These are phyloP conservation scores for Pythium myriotylum DNA, from an alignment of 352 stramenopile species.

Conservation along the genomic window DNA sequence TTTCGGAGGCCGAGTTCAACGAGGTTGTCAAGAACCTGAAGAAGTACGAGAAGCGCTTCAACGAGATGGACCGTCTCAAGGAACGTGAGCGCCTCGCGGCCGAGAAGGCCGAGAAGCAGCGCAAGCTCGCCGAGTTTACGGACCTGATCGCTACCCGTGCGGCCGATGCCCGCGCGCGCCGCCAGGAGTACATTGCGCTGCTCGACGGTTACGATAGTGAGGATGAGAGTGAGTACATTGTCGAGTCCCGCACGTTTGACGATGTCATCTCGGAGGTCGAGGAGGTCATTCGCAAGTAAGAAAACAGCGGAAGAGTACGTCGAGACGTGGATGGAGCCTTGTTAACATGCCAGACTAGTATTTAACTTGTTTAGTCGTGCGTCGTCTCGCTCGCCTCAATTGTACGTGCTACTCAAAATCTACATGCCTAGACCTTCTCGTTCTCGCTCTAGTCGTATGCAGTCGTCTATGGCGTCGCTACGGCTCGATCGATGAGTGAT, in stretches of 20 bases:
- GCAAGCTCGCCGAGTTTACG: slow-evolving; percentile 69
- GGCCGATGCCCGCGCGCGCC: slow-evolving; percentile 28
- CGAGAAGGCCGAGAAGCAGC: slow-evolving; percentile 72
- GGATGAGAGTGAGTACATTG: slow-evolving; percentile 84
- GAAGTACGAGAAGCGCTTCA: slow-evolving; percentile 95
- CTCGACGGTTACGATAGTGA: slow-evolving; percentile 82
- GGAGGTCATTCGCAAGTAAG: slow-evolving; percentile 73
- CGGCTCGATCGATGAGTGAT: too few relatives aligned
- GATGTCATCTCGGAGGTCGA: slow-evolving; percentile 70
- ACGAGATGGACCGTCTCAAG: slow-evolving; percentile 86
- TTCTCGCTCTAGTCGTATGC: too few relatives aligned
- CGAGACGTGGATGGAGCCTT: neutral
- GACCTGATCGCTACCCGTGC: slow-evolving; percentile 60
- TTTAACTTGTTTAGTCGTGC: neutral
- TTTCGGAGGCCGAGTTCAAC: slow-evolving; percentile 92
- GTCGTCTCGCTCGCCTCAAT: too few relatives aligned
- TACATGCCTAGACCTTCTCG: too few relatives aligned
- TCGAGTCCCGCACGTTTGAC: slow-evolving; percentile 76
- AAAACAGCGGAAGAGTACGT: neutral
- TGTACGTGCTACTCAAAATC: too few relatives aligned
- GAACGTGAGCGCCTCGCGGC: slow-evolving; percentile 72
- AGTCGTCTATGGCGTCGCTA: too few relatives aligned
- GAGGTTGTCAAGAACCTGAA: slow-evolving; percentile 97
- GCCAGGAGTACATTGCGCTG: slow-evolving; percentile 69
- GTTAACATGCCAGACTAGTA: slow-evolving; percentile 2